These are phyloP conservation scores for Trichomonascaceae sp. DNA, from an alignment of 1,139 yeast species.

Conservation along the genomic window DNA sequence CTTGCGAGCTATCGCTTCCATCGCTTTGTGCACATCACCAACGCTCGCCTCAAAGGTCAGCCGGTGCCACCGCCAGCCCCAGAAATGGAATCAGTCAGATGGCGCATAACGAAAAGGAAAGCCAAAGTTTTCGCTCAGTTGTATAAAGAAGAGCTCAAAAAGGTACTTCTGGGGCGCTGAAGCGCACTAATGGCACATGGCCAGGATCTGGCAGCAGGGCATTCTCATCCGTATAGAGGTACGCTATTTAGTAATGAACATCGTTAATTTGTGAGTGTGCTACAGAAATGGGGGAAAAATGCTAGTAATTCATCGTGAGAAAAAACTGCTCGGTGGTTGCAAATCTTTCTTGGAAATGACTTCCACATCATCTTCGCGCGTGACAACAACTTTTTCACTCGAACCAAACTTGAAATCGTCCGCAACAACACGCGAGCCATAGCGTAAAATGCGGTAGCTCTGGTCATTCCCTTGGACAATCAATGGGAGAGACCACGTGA, in stretches of 20 bases:
- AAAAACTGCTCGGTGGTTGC: too few relatives aligned
- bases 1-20: conserved; percentile 55
- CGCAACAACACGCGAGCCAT: conserved; percentile 51
- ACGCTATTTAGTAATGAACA: too few relatives aligned
- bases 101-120: conserved; percentile 24
- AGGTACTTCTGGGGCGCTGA: conserved; percentile 13
- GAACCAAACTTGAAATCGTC: conserved; percentile 71
- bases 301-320: too few relatives aligned
- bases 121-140: conserved; percentile 49
- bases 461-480: conserved; percentile 40
- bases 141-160: conserved; percentile 51
- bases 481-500: conserved; percentile 65
- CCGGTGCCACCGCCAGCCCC: conserved; percentile 21
- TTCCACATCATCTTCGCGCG: conserved; percentile 59
- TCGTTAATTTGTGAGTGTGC: too few relatives aligned
- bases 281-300: too few relatives aligned
- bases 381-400: conserved; percentile 54
- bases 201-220: too few relatives aligned
- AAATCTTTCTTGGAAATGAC: too few relatives aligned
- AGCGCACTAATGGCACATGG: too few relatives aligned
- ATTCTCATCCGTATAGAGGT: too few relatives aligned
- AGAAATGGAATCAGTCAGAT: conserved; percentile 6
- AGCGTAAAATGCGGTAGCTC: conserved; percentile 52
- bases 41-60: conserved; percentile 37
- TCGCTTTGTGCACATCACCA: conserved; percentile 53